These are phyloP conservation scores for Macadamia tetraphylla DNA, from an alignment of 164 flowering plant species.

Conservation along the genomic window DNA sequence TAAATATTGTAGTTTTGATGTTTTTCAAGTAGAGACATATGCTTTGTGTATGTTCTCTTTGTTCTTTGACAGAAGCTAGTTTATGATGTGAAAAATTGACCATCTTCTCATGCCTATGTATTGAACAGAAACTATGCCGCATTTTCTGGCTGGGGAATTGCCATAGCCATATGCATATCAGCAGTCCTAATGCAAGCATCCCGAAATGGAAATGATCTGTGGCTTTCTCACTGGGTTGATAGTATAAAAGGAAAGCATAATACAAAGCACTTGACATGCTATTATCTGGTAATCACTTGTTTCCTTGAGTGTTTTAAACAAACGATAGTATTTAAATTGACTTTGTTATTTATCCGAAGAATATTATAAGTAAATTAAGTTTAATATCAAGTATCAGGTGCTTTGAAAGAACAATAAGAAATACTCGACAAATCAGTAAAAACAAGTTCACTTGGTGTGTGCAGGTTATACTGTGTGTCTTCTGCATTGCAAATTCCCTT, in stretches of 20 bases:
- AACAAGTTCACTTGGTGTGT: neutral
- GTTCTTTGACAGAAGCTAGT: neutral
- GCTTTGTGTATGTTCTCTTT: neutral
- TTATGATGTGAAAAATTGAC: neutral
- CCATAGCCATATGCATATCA: slow-evolving; percentile 52
- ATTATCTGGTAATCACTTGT: slow-evolving; percentile 61
- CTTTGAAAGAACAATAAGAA: neutral
- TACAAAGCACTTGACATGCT: slow-evolving; percentile 42
- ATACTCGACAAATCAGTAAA: neutral
- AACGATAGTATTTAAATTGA: neutral
- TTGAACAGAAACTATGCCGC: slow-evolving; percentile 71
- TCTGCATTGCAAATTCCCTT: slow-evolving; percentile 61
- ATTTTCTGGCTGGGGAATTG: slow-evolving; percentile 68
- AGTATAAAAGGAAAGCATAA: slow-evolving; percentile 31
- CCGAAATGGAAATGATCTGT: slow-evolving; percentile 95
- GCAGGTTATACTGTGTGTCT: slow-evolving; percentile 66
- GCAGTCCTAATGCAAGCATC: slow-evolving; percentile 96
- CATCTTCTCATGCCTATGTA: slow-evolving; percentile 6
- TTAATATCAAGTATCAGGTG: neutral
- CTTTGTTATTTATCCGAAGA: neutral
- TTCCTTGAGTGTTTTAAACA: neutral
- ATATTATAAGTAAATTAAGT: neutral
- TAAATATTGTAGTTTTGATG: neutral
- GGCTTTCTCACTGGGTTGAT: slow-evolving; percentile 98
- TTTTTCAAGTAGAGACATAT: neutral